Evolutionary conservation across 78 protist species (phyloP), one percentile per base, ranked within the genome.

Genomic region (Dictyostelium citrinum): DNA sequence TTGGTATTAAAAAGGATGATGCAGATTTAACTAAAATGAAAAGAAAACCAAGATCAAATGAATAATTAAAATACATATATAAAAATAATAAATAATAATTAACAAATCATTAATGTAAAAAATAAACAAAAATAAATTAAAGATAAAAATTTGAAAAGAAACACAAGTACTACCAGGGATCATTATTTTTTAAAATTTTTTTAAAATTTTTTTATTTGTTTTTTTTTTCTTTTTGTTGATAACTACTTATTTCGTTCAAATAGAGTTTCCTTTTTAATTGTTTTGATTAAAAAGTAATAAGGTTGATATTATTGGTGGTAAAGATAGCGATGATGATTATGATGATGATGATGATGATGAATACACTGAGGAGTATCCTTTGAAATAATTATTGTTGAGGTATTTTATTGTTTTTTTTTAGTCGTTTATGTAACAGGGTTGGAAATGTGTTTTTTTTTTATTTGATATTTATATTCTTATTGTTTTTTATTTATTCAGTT

Each of bases 1-100:
- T 86, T 77, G 92, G 92, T 43, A 17, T 46, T 39, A 79, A 75
- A 51, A 41, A 39, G 29, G 84, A 81, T 9, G 92, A 86, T 27
- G 79, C 24, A 16, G 72, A 77, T 77, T 10, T 75, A 39, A 17
- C 70, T 7, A 51, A 76, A 35, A 51, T 86, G 67, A 49, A 86
- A 61, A 86, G 82, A 80, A 76, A 46, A 61, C 60, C 78, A 77
- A 86, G 92, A 86, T 72, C 39, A 70, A 70, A 33, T 33, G 37
- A 70, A 27, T 27, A 64, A 64, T 29, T 46, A 71, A 71, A 43
- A 46, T 3, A 71, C 2, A 2, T 2, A 22, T 2, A 33, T 14
- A 24, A 72, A 22, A 3, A 17, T 24, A n/a, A n/a, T n/a, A n/a
- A n/a, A n/a, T n/a, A n/a, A n/a, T n/a, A n/a, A n/a, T n/a, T n/a